These are phyloP conservation scores for Globisporangium viniferum DNA, from an alignment of 352 stramenopile genomes.

Conservation along the genomic window DNA sequence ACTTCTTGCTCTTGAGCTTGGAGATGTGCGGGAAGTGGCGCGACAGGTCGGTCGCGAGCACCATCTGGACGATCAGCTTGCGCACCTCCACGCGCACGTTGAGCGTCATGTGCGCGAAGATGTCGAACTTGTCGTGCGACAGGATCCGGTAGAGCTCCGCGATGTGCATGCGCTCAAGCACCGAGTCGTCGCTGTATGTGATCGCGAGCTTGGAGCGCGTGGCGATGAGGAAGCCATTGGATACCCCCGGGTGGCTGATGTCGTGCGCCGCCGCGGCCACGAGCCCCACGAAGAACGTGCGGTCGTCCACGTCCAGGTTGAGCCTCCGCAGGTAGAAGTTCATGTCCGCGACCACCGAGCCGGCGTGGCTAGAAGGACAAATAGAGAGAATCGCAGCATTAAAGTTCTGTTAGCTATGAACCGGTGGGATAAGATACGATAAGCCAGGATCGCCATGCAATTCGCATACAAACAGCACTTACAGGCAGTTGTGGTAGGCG, in stretches of 20 bases:
- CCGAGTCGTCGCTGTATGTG: conserved; percentile 90
- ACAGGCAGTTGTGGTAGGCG: conserved; percentile 73
- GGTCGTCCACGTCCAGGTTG: conserved; percentile 53
- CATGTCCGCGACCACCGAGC: conserved; percentile 56
- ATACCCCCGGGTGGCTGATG: conserved; percentile 89
- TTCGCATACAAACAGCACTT: conserved; percentile 16
- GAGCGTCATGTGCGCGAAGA: conserved; percentile 47
- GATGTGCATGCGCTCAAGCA: conserved; percentile 81
- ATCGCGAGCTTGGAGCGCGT: conserved; percentile 89
- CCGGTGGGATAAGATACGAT: not conserved
- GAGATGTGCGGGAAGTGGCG: conserved; percentile 69
- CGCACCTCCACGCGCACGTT: conserved; percentile 37
- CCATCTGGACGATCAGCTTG: conserved; percentile 73
- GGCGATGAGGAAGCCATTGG: conserved; percentile 89
- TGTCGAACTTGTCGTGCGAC: conserved; percentile 58
- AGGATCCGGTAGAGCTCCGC: conserved; percentile 63
- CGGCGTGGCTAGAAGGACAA: conserved; percentile 40
- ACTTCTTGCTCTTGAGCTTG: conserved; percentile 70
- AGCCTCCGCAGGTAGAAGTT: conserved; percentile 64
- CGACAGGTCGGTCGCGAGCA: conserved; percentile 76
- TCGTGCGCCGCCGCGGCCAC: conserved; percentile 90
- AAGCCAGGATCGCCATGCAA: not conserved
- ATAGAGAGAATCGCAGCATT: not conserved
- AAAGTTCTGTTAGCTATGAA: not conserved
- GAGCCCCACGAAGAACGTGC: conserved; percentile 59